phyloP scores from a whole-genome alignment of 495 filamentous ascomycete genomes.

The Pyrenula massariospora region DNA sequence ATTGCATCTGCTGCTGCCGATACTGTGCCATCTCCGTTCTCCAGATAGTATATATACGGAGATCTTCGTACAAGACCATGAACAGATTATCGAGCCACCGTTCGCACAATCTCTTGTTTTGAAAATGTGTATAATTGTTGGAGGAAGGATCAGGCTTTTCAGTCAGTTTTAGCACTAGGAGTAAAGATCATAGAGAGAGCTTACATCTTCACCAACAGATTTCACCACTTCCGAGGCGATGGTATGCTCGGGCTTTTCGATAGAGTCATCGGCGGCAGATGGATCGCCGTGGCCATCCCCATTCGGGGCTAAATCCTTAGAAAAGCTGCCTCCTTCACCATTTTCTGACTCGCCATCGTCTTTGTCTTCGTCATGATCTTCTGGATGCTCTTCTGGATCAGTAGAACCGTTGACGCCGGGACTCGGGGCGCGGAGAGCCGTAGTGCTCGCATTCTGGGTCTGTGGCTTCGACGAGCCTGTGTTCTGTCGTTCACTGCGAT shows the following conservation, averaged over 20 bases:
- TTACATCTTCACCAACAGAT: slow-evolving; percentile 66
- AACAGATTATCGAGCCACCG: slow-evolving; percentile 97
- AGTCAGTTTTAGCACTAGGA: too few relatives aligned
- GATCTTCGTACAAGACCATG: slow-evolving; percentile 97
- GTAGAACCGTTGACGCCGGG: slow-evolving; percentile 6
- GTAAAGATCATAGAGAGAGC: slow-evolving; percentile 13
- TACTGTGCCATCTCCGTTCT: slow-evolving; percentile 92
- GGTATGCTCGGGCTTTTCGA: slow-evolving; percentile 74
- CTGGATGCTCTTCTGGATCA: slow-evolving; percentile 44
- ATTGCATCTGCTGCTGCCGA: slow-evolving; percentile 76
- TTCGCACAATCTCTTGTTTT: slow-evolving; percentile 93
- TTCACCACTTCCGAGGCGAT: slow-evolving; percentile 74
- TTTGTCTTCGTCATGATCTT: slow-evolving; percentile 25
- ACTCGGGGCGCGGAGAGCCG: slow-evolving; percentile 43
- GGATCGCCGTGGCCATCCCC: slow-evolving; percentile 21
- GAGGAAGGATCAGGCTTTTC: slow-evolving; percentile 35
- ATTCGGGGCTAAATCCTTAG: slow-evolving; percentile 16
- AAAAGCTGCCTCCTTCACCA: slow-evolving; percentile 21
- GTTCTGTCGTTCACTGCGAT: slow-evolving; percentile 78
- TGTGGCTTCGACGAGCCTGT: slow-evolving; percentile 31
- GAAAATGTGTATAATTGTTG: slow-evolving; percentile 54
- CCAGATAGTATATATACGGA: slow-evolving; percentile 98
- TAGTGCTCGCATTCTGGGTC: slow-evolving; percentile 63
- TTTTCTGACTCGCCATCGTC: slow-evolving; percentile 20
- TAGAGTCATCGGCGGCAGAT: slow-evolving; percentile 31